Evolutionary conservation across 441 rosid species (phyloP).

Genomic region (Euphorbia schlechtendalii): DNA sequence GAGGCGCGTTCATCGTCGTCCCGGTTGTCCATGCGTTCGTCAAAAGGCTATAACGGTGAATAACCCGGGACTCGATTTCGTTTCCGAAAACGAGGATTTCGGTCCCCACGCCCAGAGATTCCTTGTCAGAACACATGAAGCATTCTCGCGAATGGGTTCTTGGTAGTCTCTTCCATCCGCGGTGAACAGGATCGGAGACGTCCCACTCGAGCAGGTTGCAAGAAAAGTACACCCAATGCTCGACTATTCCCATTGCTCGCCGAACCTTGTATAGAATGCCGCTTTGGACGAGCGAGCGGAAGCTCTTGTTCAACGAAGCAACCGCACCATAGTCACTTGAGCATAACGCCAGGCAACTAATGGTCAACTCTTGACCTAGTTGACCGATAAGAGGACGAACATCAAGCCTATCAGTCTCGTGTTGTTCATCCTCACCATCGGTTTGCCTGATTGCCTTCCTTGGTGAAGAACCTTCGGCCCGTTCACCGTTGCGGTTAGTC

Average conservation of each 20-base stretch:
- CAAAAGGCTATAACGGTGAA: conserved; percentile 56
- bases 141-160: conserved; percentile 52
- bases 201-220: conserved; percentile 66
- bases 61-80: conserved; percentile 45
- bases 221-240: conserved; percentile 77
- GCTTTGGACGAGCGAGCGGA: conserved; percentile 41
- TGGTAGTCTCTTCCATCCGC: conserved; percentile 66
- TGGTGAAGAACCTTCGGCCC: conserved; percentile 21
- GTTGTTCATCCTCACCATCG: conserved; percentile 14
- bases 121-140: conserved; percentile 64
- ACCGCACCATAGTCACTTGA: conserved; percentile 61
- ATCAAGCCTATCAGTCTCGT: neutral
- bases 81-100: conserved; percentile 77
- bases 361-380: conserved; percentile 53
- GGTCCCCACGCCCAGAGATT: conserved; percentile 72
- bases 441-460: conserved; percentile 26
- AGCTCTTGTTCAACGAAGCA: conserved; percentile 43
- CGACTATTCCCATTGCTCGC: conserved; percentile 42
- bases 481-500: conserved; percentile 39
- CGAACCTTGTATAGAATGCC: conserved; percentile 63
- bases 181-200: conserved; percentile 54
- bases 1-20: conserved; percentile 53
- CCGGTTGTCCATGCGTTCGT: conserved; percentile 62
- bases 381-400: conserved; percentile 30
- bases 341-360: conserved; percentile 54